A percentile compares a stretch with the other conserved stretches of the same genome.
Evolutionary conservation across 2,329 filamentous ascomycete genomes (phyloP).

Genomic region (Ophiostoma pallidulum): DNA sequence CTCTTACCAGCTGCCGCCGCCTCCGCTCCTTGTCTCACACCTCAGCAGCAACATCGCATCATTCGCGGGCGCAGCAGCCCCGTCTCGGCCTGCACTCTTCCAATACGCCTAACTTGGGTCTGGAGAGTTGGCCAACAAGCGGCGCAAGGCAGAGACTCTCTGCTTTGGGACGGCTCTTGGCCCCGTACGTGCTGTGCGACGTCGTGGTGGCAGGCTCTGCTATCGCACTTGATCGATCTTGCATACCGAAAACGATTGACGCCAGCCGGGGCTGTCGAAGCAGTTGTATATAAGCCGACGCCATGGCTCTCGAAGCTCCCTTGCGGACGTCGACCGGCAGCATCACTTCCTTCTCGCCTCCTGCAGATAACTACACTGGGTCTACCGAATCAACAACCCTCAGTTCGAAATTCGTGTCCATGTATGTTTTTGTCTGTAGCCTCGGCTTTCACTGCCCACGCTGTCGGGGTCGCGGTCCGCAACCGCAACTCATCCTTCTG

Average conservation of each 20-base stretch:
- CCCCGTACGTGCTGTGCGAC: not conserved
- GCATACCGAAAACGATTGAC: not conserved
- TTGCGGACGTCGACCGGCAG: conserved; percentile 53
- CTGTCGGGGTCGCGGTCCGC: no score
- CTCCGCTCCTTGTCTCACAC: not conserved
- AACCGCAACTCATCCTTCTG: no score
- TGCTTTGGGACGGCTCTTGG: not conserved
- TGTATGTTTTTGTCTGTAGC: conserved; percentile 35
- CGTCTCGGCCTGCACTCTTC: not conserved
- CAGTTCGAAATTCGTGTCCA: conserved; percentile 39
- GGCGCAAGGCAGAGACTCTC: conserved; percentile 3
- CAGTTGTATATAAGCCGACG: not conserved
- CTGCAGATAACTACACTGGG: conserved; percentile 46
- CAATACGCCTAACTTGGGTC: conserved; percentile 5
- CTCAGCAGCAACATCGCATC: not conserved
- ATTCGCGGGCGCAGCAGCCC: not conserved
- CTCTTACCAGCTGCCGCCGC: not conserved
- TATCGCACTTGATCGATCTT: not conserved
- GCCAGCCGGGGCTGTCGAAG: no score
- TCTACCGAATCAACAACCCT: conserved; percentile 42
- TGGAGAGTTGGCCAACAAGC: not conserved
- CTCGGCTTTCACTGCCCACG: no score
- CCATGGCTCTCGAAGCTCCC: conserved; percentile 54
- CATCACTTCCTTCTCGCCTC: conserved; percentile 42
- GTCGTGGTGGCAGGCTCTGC: not conserved